Percentiles rank a stretch among this genome's conserved stretches.
Conservation (phyloP, 805 yeast species). For the Tetrapisispora phaffii region DNA sequence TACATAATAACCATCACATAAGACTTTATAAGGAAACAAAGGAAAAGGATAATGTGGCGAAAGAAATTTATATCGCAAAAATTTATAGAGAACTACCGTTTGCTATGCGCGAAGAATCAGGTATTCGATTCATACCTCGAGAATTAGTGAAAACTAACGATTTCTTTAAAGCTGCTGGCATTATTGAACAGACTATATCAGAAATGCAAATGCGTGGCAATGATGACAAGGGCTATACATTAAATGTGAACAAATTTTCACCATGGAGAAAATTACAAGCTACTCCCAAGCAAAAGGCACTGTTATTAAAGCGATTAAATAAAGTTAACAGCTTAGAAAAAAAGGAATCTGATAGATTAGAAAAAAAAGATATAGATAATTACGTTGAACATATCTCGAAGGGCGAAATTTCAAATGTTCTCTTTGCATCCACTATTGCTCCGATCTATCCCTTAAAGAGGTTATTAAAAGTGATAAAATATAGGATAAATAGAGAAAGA, state of each 20-base stretch:
- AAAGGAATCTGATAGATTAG: slow-evolving; percentile 3
- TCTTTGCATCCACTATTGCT: slow-evolving; percentile 23
- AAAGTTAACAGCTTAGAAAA: neutral
- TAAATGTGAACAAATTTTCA: slow-evolving; percentile 20
- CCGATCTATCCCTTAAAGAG: slow-evolving; percentile 21
- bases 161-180: slow-evolving; percentile 7
- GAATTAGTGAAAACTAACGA: slow-evolving; percentile 9
- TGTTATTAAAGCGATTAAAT: slow-evolving; percentile 8
- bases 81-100: slow-evolving; percentile 14
- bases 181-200: slow-evolving; percentile 20
- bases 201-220: slow-evolving; percentile 7
- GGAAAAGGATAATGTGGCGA: slow-evolving; percentile 5
- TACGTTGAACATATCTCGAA: slow-evolving; percentile 10
- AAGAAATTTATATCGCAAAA: slow-evolving; percentile 9
- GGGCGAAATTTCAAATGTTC: slow-evolving; percentile 24
- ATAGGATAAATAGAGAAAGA: slow-evolving; percentile 4
- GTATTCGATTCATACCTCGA: slow-evolving; percentile 8
- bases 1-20: slow-evolving; percentile 13
- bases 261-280: slow-evolving; percentile 28
- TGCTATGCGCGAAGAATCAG: slow-evolving; percentile 10
- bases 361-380: neutral
- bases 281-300: slow-evolving; percentile 20
- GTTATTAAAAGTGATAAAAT: slow-evolving; percentile 13
- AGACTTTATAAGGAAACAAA: slow-evolving; percentile 21
- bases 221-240: neutral